A percentile compares a stretch with the other conserved stretches of the same genome.
These are phyloP conservation scores for Pseudotsuga menziesii DNA, from an alignment of 75 land plant genomes.

Conservation along the genomic window DNA sequence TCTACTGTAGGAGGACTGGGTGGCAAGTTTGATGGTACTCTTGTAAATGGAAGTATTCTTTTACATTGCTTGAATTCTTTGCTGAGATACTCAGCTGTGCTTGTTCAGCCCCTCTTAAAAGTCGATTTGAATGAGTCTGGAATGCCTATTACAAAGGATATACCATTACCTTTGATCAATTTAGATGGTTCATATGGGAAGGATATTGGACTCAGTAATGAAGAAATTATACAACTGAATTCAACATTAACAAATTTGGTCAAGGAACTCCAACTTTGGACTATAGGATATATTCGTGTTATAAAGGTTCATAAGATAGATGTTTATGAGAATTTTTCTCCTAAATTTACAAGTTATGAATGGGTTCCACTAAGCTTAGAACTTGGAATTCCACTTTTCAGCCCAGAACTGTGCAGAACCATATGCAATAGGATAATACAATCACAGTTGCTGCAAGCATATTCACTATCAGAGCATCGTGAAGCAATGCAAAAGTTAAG, in stretches of 20 bases:
- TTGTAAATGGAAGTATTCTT: constrained; percentile 83
- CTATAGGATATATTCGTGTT: constrained; percentile 82
- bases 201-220: constrained; percentile 32
- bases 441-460: constrained; percentile 70
- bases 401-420: constrained; percentile 66
- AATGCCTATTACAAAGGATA: constrained; percentile 49
- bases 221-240: constrained; percentile 36
- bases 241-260: constrained; percentile 38
- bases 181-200: constrained; percentile 52
- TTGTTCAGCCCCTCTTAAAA: constrained; percentile 81
- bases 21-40: constrained; percentile 90
- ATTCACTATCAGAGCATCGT: constrained; percentile 55
- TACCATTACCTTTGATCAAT: constrained; percentile 74
- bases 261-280: constrained; percentile 58
- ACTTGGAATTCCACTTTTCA: constrained; percentile 95
- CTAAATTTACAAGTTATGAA: constrained; percentile 44
- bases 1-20: constrained; percentile 77
- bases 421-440: constrained; percentile 73
- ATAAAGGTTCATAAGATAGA: constrained; percentile 46
- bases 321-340: constrained; percentile 22
- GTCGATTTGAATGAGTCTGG: constrained; percentile 62
- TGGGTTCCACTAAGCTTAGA: constrained; percentile 96
- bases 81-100: constrained; percentile 76
- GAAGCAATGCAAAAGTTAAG: constrained; percentile 86
- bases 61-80: constrained; percentile 91